Base-by-base conservation (phyloP, 192 early-diverging fungal genomes). In the Chytriomyces hyalinus region DNA sequence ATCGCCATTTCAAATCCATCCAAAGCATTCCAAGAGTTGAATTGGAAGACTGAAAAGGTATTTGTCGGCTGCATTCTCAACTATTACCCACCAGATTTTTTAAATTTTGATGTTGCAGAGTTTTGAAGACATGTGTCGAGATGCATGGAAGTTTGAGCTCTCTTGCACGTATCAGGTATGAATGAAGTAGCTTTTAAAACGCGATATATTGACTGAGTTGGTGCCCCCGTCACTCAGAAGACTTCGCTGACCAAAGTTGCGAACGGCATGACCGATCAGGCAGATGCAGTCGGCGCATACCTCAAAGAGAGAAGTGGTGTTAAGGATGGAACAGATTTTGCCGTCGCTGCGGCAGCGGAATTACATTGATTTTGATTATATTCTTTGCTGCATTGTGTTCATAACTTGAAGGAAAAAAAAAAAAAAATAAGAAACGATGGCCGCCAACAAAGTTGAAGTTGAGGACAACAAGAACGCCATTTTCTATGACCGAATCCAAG, bases 1-100 rank as follows among this genome's bases (percentile, higher is more conserved):
- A 87, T 89, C 46, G 90, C 94, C 48, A 90, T 94, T 50, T 92
- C 94, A 50, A 88, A 94, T 65, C 92, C 94, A 62, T 53, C 85
- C 71, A 87, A 84, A 74, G 90, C 92, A 6, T 68, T 82, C 28
- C 61, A 71, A 6, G 91, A 88, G 77, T 82, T 93, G 24, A 82
- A 86, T n/a, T 93, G 92, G 85, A 86, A 84, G 63, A 91, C 90
- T 45, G 81, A 77, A 6, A 81, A 79, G 43, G 69, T 70, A 59
- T 4, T 36, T 36, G 36, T 36, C 36, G 36, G 36, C 36, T 36
- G 36, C 36, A 36, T 11, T 70, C 8, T 36, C 13, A 53, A 15
- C 13, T 70, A 6, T 70, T 70, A 20, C 17, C 57, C 50, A 11
- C n/a, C 17, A 24, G 9, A n/a, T 53, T 15, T 53, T 26, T 1